Percentiles rank a stretch among this genome's conserved stretches.
phyloP scores from a whole-genome alignment of 371 early-diverging fungal genomes.

The Mucor racemosus region DNA sequence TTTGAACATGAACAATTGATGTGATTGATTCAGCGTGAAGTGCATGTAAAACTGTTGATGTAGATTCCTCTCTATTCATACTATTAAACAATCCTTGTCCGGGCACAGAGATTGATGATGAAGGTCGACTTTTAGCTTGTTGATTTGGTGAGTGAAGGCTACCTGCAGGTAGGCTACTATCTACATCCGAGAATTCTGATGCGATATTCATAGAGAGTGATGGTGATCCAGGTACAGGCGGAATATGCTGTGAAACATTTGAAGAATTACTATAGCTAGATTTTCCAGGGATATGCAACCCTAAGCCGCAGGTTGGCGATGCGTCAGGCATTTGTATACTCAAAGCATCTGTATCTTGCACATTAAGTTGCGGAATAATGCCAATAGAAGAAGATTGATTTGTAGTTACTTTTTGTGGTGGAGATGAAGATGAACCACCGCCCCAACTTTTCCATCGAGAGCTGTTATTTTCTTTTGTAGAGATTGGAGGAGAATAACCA shows the following conservation, averaged over 20 bases:
- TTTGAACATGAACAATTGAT: slow-evolving; percentile 36
- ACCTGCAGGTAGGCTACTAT: slow-evolving; percentile 1
- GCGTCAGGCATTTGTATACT: not conserved
- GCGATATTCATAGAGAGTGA: slow-evolving; percentile 15
- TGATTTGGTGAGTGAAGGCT: slow-evolving; percentile 11
- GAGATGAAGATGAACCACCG: slow-evolving; percentile 12
- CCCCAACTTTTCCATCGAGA: slow-evolving; percentile 42
- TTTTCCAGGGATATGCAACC: slow-evolving; percentile 31
- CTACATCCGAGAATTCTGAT: slow-evolving; percentile 18
- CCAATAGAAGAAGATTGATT: slow-evolving; percentile 8
- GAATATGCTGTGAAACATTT: not conserved
- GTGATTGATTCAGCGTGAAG: slow-evolving; percentile 42
- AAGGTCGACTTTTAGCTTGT: not conserved
- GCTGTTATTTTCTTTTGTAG: not conserved
- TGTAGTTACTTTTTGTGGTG: not conserved
- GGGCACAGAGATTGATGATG: not conserved
- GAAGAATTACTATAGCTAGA: slow-evolving; percentile 1
- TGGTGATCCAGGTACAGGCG: slow-evolving; percentile 26
- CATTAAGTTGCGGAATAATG: slow-evolving; percentile 15
- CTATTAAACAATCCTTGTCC: slow-evolving; percentile 5
- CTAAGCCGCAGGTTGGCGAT: slow-evolving; percentile 31
- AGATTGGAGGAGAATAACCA: not conserved
- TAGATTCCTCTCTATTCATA: not conserved
- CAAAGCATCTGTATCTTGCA: slow-evolving; percentile 8
- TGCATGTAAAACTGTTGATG: slow-evolving; percentile 29